Conservation (phyloP, 352 stramenopile species). For the Saprolegnia diclina region DNA sequence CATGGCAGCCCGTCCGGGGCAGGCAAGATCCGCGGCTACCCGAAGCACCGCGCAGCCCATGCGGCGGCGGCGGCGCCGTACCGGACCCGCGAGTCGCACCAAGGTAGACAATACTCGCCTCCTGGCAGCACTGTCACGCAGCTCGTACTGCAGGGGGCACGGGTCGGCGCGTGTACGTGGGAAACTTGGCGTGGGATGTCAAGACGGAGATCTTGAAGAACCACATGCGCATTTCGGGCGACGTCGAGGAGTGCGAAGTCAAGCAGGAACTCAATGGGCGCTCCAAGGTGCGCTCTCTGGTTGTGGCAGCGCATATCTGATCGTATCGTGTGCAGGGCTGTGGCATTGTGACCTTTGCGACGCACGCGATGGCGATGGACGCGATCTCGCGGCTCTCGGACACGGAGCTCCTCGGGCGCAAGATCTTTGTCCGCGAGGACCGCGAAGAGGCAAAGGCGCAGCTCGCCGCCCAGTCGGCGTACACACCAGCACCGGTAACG, state of each 20-base stretch:
- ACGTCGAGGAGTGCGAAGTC: constrained; percentile 61
- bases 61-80: constrained; percentile 57
- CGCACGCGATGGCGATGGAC: constrained; percentile 63
- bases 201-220: constrained; percentile 80
- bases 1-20: not conserved
- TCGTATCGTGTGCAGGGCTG: constrained; percentile 61
- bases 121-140: constrained; percentile 4
- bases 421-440: constrained; percentile 94
- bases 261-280: constrained; percentile 53
- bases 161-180: constrained; percentile 68
- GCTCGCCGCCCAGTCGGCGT: not conserved
- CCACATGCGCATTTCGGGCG: constrained; percentile 64
- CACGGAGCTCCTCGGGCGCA: constrained; percentile 85
- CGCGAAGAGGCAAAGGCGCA: constrained; percentile 45
- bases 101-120: constrained; percentile 27
- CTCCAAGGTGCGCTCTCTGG: constrained; percentile 54
- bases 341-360: constrained; percentile 91
- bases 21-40: constrained; percentile 15
- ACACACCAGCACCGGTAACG: not conserved
- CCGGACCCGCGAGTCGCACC: constrained; percentile 30
- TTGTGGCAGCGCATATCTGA: not conserved
- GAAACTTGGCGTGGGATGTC: constrained; percentile 80
- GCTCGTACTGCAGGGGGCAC: not conserved
- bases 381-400: constrained; percentile 88
- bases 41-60: constrained; percentile 45